Conservation (phyloP, 805 yeast genomes). For the Nakazawaea laoshanensis region DNA sequence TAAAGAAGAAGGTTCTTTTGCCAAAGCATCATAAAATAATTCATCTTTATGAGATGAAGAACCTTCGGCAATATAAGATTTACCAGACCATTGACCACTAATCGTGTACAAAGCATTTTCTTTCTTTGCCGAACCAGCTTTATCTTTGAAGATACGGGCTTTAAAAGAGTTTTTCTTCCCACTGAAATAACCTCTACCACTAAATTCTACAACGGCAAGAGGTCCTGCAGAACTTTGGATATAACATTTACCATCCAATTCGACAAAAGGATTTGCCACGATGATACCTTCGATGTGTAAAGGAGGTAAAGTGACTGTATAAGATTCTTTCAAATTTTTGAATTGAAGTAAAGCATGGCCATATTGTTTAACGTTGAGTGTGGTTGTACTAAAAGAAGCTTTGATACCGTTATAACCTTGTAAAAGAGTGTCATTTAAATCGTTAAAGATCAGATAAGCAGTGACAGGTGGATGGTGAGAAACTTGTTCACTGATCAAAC, state of each 20-base stretch:
- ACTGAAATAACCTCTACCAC: constrained; percentile 90
- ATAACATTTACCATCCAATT: constrained; percentile 80
- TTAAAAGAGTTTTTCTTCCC: constrained; percentile 93
- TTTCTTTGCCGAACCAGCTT: constrained; percentile 36
- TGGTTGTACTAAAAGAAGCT: constrained; percentile 70
- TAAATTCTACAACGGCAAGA: constrained; percentile 62
- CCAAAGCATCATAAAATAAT: constrained; percentile 57
- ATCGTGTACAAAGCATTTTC: constrained; percentile 71
- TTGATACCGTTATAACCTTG: constrained; percentile 89
- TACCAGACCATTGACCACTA: constrained; percentile 88
- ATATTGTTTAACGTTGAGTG: constrained; percentile 80
- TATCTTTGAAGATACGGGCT: constrained; percentile 64
- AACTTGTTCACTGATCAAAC: constrained; percentile 83
- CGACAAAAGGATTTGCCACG: constrained; percentile 89
- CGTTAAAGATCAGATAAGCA: constrained; percentile 79
- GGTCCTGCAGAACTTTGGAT: constrained; percentile 81
- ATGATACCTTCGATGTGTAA: constrained; percentile 91
- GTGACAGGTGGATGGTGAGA: constrained; percentile 97
- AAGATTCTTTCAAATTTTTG: constrained; percentile 55
- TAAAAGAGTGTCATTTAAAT: constrained; percentile 54
- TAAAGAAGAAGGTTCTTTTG: constrained; percentile 43
- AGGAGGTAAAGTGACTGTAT: constrained; percentile 84
- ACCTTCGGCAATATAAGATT: constrained; percentile 57
- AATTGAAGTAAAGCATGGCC: constrained; percentile 81
- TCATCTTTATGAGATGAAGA: constrained; percentile 33